Percentiles rank a stretch among this genome's conserved stretches.
These are phyloP conservation scores for Colletotrichum sp. DNA, from an alignment of 2,329 filamentous ascomycete genomes.

Conservation along the genomic window DNA sequence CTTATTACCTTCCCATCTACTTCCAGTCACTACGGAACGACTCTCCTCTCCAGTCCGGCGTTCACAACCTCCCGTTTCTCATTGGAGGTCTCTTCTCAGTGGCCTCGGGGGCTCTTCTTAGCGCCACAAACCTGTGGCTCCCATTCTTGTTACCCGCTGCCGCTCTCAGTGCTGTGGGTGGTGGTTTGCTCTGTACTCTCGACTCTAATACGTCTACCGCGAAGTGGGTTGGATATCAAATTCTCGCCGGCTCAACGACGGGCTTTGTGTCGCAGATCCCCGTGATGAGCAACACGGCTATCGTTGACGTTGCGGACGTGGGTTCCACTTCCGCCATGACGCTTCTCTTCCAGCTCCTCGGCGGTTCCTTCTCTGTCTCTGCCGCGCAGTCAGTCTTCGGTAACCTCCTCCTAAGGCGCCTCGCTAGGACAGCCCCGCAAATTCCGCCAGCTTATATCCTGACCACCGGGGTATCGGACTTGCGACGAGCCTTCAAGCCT, in stretches of 20 bases:
- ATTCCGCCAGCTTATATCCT: conserved; percentile 28
- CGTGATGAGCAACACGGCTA: conserved; percentile 43
- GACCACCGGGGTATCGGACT: conserved; percentile 33
- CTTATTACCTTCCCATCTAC: conserved; percentile 45
- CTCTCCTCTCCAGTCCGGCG: too few species aligned
- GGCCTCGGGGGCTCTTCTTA: conserved; percentile 26
- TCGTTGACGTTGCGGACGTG: conserved; percentile 27
- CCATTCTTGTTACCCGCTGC: conserved; percentile 21
- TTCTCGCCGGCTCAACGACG: conserved; percentile 45
- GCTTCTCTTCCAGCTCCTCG: conserved; percentile 38
- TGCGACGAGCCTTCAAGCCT: neutral
- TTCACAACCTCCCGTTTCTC: conserved; percentile 19
- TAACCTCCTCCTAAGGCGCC: conserved; percentile 38
- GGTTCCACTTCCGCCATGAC: conserved; percentile 27
- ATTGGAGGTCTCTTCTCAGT: conserved; percentile 24
- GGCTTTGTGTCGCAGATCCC: conserved; percentile 45
- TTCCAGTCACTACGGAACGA: too few species aligned
- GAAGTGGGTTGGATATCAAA: conserved; percentile 51
- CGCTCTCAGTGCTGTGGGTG: conserved; percentile 37
- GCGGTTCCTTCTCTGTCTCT: conserved; percentile 47
- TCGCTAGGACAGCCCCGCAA: conserved; percentile 24
- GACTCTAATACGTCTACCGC: conserved; percentile 30
- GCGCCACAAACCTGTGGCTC: conserved; percentile 25
- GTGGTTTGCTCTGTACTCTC: conserved; percentile 40
- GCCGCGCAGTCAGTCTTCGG: conserved; percentile 44